Conservation (phyloP, 257 asterid genomes). For the Solanum chiquidenum region DNA sequence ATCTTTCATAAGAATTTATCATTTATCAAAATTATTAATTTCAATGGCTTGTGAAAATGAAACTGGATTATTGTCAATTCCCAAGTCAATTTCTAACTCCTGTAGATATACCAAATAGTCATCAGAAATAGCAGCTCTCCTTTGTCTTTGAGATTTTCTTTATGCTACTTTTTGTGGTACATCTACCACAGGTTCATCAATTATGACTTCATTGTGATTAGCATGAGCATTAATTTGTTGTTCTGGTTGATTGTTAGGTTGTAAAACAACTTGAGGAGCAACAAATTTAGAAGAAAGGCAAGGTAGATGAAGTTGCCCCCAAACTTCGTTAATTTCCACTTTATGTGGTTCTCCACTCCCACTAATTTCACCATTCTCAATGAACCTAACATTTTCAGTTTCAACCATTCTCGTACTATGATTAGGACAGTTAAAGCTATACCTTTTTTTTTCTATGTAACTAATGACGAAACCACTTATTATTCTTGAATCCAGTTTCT, state of each 20-base stretch:
- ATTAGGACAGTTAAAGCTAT: background rate
- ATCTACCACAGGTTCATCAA: background rate
- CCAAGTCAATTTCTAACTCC: background rate
- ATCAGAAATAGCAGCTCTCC: background rate
- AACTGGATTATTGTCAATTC: too few species aligned
- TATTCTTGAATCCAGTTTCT: background rate
- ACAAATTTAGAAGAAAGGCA: too few species aligned
- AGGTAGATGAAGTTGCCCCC: background rate
- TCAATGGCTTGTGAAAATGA: background rate
- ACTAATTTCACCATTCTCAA: background rate
- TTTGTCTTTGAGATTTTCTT: background rate
- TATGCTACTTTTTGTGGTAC: background rate
- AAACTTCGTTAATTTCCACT: background rate
- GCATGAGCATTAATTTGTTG: background rate
- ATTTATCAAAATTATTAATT: too few species aligned
- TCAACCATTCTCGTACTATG: background rate
- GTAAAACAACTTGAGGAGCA: background rate
- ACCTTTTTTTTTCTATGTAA: background rate
- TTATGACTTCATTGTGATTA: background rate
- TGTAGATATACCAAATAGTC: background rate
- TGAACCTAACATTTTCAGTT: too few species aligned
- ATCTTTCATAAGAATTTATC: background rate
- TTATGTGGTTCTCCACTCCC: background rate
- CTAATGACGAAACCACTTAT: background rate
- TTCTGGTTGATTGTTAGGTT: background rate